Conservation (phyloP, 148 eudicot species). For the Rhododendron griersonianum region DNA sequence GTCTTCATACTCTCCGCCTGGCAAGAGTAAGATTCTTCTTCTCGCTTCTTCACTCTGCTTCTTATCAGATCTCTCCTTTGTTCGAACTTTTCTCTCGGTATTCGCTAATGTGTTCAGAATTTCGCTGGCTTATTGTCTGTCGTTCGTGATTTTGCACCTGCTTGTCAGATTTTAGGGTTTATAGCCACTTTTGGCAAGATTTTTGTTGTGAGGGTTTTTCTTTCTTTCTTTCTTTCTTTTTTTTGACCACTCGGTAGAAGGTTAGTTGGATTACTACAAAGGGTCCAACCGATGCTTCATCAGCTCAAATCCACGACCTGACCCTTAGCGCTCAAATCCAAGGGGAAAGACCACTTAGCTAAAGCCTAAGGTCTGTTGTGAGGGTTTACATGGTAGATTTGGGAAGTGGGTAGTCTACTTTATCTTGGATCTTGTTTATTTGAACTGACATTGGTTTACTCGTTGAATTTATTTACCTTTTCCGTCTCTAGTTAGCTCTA, state of each 20-base stretch:
- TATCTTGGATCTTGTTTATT: not conserved
- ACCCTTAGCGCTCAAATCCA: too few species aligned
- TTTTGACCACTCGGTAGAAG: too few species aligned
- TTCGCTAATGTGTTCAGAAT: not conserved
- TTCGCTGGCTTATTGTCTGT: not conserved
- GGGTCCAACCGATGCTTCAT: not conserved
- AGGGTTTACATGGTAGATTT: not conserved
- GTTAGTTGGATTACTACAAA: not conserved
- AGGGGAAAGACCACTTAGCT: too few species aligned
- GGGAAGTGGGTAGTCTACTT: not conserved
- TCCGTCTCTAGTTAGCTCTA: not conserved
- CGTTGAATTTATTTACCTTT: not conserved
- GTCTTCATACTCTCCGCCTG: constrained; percentile 76
- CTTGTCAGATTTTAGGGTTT: not conserved
- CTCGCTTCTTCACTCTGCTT: not conserved
- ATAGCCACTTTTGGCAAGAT: not conserved
- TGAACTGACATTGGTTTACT: not conserved
- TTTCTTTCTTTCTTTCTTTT: too few species aligned
- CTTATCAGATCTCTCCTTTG: constrained; percentile 37
- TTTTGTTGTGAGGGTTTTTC: not conserved
- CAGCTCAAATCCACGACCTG: not conserved
- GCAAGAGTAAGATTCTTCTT: constrained; percentile 53
- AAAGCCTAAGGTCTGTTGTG: not conserved
- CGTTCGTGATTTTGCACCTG: not conserved
- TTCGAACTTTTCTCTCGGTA: not conserved